Conservation (phyloP, 2,329 filamentous ascomycete species). For the Sclerotinia spermophila region DNA sequence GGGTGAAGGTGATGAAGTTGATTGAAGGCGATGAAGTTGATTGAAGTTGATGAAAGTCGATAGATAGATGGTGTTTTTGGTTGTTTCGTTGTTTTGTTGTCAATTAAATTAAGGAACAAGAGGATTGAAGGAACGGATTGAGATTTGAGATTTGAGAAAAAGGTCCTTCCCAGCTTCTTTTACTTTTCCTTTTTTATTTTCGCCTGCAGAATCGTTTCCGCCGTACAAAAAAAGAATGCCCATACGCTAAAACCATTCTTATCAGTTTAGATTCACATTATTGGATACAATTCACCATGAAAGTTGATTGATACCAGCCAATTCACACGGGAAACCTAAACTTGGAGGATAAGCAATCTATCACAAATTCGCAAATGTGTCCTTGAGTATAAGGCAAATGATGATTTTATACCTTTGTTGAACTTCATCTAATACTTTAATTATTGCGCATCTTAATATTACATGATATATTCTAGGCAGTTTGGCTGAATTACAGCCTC, state of each 20-base stretch:
- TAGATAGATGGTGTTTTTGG: neutral
- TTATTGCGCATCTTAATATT: constrained; percentile 15
- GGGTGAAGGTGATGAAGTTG: neutral
- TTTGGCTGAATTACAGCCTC: constrained; percentile 37
- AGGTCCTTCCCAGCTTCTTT: no score
- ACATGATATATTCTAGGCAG: constrained; percentile 29
- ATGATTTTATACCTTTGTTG: neutral
- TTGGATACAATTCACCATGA: neutral
- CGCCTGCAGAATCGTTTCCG: neutral
- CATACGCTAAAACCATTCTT: neutral
- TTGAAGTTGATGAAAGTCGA: neutral
- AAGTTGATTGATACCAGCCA: neutral
- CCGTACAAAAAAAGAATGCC: neutral
- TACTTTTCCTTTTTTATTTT: neutral
- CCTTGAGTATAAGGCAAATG: neutral
- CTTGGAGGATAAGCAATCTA: constrained; percentile 2
- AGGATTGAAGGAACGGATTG: neutral
- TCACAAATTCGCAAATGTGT: constrained; percentile 14
- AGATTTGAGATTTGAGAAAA: neutral
- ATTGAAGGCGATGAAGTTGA: neutral
- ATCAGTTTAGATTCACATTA: neutral
- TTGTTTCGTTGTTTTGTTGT: neutral
- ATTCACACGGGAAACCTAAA: neutral
- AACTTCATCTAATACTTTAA: neutral
- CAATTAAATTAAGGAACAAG: constrained; percentile 12